Evolutionary conservation across 352 stramenopile genomes (phyloP).

Genomic region (Globisporangium splendens): DNA sequence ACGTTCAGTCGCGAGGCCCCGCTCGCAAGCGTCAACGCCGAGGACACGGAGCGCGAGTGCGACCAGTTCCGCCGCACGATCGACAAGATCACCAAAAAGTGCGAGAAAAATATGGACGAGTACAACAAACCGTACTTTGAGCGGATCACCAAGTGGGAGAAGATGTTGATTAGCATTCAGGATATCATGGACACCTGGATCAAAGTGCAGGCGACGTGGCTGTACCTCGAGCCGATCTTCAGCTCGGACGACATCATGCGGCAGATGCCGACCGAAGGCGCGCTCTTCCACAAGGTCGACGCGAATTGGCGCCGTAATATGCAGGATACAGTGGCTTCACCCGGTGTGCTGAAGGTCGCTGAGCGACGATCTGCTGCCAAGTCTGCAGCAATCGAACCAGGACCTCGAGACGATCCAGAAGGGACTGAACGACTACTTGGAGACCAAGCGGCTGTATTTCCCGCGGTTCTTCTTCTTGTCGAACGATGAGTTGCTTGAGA

Average conservation of each 20-base stretch:
- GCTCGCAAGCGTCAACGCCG: conserved; percentile 70
- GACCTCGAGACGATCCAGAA: conserved; percentile 95
- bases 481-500: conserved; percentile 91
- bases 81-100: conserved; percentile 89
- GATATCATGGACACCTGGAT: conserved; percentile 95
- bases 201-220: conserved; percentile 91
- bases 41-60: conserved; percentile 82
- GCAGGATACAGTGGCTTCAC: conserved; percentile 75
- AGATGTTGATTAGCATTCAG: conserved; percentile 87
- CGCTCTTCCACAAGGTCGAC: conserved; percentile 87
- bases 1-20: conserved; percentile 64
- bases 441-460: conserved; percentile 89
- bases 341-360: conserved; percentile 73
- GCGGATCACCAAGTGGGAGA: conserved; percentile 86
- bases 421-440: conserved; percentile 90
- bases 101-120: conserved; percentile 85
- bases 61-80: conserved; percentile 88
- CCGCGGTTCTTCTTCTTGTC: conserved; percentile 92
- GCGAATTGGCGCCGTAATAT: conserved; percentile 87
- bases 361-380: conserved; percentile 76
- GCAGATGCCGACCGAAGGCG: conserved; percentile 88
- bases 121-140: conserved; percentile 94
- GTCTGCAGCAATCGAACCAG: conserved; percentile 85
- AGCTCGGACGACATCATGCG: conserved; percentile 92
- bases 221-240: conserved; percentile 94